Base-by-base conservation (phyloP, 495 filamentous ascomycete species). In the Platismatia glauca region DNA sequence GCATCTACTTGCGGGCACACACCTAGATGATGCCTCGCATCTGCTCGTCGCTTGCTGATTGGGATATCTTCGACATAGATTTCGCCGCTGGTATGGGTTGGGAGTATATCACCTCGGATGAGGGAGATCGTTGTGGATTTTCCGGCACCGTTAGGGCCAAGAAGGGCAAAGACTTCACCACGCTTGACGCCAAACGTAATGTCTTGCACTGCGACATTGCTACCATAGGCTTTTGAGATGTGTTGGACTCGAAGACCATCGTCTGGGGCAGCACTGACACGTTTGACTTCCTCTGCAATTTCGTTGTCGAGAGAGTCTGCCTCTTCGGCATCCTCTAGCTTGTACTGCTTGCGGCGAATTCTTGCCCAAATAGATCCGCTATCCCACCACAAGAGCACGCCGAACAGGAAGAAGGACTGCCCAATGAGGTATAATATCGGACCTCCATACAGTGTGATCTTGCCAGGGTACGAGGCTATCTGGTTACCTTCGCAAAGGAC, bases 111-210 rank as follows among this genome's bases (percentile, higher is more conserved):
- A n/a, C 90, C 91, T 61, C 91, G 82, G 71, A 96, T 88, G 43
- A 95, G 76, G 22, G 82, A 86, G 72, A 96, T 92, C 9, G 86
- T 93, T 7, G 89, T 94, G 7, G 84, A 87, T 69, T 96, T 96
- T 55, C 91, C 91, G 1, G 91, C 91, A 31, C 90, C 91, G 70
- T 96, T 96, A 27, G 90, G 89, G 8, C 91, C 91, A 7, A 96
- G 81, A 1, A 95, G 81, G 3, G 90, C 89, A 71, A 95, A 95
- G 18, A 92, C 86, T 70, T 94, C 87, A 60, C 86, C 85, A 55
- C 82, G 83, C 39, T 82, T 79, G 34, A 95, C 83, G 52, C 86
- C 88, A 67, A 96, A 95, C 15, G 86, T 87, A 55, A 95, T 79
- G 67, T 95, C 85, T 57, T 93, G 83, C 18, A 96, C 88, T 7